These are phyloP conservation scores for Microcera coccophila DNA, from an alignment of 2,329 filamentous ascomycete genomes.

Conservation along the genomic window DNA sequence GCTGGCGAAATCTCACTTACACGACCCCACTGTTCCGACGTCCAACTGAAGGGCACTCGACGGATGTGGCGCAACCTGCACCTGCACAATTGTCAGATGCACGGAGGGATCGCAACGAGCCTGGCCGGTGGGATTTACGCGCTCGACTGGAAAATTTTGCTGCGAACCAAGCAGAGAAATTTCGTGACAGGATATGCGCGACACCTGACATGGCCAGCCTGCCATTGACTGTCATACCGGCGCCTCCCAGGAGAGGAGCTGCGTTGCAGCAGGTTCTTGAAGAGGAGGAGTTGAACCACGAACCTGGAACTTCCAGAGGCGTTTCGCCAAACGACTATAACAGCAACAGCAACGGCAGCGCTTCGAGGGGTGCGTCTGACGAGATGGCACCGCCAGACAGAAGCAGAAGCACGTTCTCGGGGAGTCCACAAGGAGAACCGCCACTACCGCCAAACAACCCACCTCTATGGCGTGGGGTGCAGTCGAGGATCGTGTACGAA, in stretches of 20 bases:
- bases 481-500: slow-evolving; percentile 30
- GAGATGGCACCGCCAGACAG: slow-evolving; percentile 19
- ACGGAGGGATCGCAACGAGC: slow-evolving; percentile 13
- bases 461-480: slow-evolving; percentile 43
- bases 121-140: slow-evolving; percentile 52
- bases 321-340: slow-evolving; percentile 10
- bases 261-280: slow-evolving; percentile 55
- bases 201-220: slow-evolving; percentile 52
- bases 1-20: slow-evolving; percentile 26
- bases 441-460: slow-evolving; percentile 32
- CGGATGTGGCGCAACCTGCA: slow-evolving; percentile 1
- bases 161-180: slow-evolving; percentile 55
- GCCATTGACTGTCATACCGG: slow-evolving; percentile 58
- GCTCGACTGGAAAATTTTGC: slow-evolving; percentile 59
- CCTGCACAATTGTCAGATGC: slow-evolving; percentile 5
- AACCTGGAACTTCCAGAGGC: slow-evolving; percentile 3
- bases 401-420: slow-evolving; percentile 21
- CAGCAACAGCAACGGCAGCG: slow-evolving; percentile 20
- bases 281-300: slow-evolving; percentile 42
- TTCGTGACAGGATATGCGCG: slow-evolving; percentile 54
- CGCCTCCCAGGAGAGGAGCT: slow-evolving; percentile 55
- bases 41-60: slow-evolving; percentile 4
- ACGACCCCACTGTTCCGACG: slow-evolving; percentile 12
- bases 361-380: slow-evolving; percentile 22
- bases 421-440: slow-evolving; percentile 23